phyloP scores from a whole-genome alignment of 2,329 filamentous ascomycete species.

The Daldinia eschscholtzii region DNA sequence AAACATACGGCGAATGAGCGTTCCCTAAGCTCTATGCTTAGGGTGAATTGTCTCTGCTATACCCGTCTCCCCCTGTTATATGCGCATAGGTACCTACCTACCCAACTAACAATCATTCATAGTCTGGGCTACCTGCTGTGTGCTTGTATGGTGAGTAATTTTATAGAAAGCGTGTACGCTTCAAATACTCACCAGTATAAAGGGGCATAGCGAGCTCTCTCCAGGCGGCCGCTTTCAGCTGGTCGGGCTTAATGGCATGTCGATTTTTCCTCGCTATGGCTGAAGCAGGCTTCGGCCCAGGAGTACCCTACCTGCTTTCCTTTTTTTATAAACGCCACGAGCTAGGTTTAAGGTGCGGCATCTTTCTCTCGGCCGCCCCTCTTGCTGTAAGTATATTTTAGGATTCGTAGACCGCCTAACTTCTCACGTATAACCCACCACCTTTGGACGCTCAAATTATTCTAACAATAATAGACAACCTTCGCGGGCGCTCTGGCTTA shows the following conservation, averaged over 20 bases:
- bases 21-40: background rate
- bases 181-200: slow-evolving; percentile 14
- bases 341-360: slow-evolving; percentile 56
- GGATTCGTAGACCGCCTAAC: no score
- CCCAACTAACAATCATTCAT: slow-evolving; percentile 31
- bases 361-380: slow-evolving; percentile 63
- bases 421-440: no score
- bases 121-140: slow-evolving; percentile 50
- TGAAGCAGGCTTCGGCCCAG: slow-evolving; percentile 53
- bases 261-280: slow-evolving; percentile 52
- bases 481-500: slow-evolving; percentile 78
- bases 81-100: background rate
- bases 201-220: slow-evolving; percentile 52
- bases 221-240: slow-evolving; percentile 51
- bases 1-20: background rate
- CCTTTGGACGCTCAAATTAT: no score
- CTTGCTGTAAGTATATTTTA: slow-evolving; percentile 58
- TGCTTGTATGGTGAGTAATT: slow-evolving; percentile 49
- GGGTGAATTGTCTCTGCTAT: background rate
- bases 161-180: background rate
- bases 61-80: background rate
- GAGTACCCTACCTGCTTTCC: slow-evolving; percentile 53
- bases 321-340: slow-evolving; percentile 60
- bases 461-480: slow-evolving; percentile 59
- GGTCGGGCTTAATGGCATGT: slow-evolving; percentile 51